These are phyloP conservation scores for Dionaea muscipula DNA, from an alignment of 179 eudicot genomes.

Conservation along the genomic window DNA sequence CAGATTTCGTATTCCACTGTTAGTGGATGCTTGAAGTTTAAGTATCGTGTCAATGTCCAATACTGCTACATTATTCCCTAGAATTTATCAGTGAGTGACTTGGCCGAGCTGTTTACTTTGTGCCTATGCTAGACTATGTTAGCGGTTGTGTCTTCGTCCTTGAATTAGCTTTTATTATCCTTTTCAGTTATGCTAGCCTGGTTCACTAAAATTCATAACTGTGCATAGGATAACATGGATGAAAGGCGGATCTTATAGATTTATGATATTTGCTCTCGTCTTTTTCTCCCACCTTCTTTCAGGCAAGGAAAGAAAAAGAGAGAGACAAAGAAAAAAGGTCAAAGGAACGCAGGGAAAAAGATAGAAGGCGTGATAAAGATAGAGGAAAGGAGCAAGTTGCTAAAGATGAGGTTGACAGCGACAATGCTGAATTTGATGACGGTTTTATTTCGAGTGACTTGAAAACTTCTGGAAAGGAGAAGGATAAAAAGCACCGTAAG, in stretches of 20 bases:
- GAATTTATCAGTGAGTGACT: no score
- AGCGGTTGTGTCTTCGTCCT: no score
- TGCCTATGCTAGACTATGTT: no score
- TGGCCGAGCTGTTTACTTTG: no score
- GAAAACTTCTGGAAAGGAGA: slow-evolving; percentile 48
- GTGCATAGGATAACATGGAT: not conserved
- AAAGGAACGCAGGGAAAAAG: slow-evolving; percentile 50
- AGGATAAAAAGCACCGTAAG: slow-evolving; percentile 52
- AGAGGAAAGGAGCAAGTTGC: slow-evolving; percentile 27
- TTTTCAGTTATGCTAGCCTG: no score
- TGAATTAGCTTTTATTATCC: no score
- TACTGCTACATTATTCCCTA: no score
- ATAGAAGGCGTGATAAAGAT: slow-evolving; percentile 40
- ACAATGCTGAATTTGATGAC: slow-evolving; percentile 25
- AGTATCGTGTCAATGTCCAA: no score
- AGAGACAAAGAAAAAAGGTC: slow-evolving; percentile 51
- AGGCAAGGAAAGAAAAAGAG: slow-evolving; percentile 68
- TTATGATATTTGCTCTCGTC: not conserved
- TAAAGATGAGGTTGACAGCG: slow-evolving; percentile 47
- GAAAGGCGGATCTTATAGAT: not conserved
- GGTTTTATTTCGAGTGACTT: slow-evolving; percentile 25
- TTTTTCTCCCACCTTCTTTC: slow-evolving; percentile 10
- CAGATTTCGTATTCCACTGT: no score
- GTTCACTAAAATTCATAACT: not conserved
- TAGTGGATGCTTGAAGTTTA: no score